These are phyloP conservation scores for Meyerozyma carpophila DNA, from an alignment of 1,139 yeast genomes.

Conservation along the genomic window DNA sequence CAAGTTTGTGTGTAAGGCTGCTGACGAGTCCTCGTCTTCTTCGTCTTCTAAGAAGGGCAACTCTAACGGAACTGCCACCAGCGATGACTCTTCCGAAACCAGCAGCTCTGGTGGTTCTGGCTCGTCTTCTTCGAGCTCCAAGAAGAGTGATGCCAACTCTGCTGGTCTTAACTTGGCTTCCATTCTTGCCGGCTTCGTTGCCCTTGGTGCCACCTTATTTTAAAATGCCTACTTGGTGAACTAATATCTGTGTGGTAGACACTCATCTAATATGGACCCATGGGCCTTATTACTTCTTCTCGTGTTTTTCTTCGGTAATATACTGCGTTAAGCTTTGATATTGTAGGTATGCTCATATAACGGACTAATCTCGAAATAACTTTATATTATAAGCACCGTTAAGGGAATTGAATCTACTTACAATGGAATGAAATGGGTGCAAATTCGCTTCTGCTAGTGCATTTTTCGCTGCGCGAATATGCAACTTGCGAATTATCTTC, in stretches of 20 bases:
- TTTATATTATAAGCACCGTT: too few species aligned
- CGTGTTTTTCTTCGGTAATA: neutral
- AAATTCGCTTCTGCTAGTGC: too few species aligned
- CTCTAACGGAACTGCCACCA: constrained; percentile 18
- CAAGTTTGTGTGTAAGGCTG: constrained; percentile 77
- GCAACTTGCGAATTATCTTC: too few species aligned
- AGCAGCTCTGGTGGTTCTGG: constrained; percentile 20
- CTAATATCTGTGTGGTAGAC: constrained; percentile 1
- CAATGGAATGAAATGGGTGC: too few species aligned
- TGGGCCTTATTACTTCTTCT: neutral
- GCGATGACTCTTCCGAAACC: constrained; percentile 21
- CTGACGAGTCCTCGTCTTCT: constrained; percentile 51
- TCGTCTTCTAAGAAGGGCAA: constrained; percentile 37
- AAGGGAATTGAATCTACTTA: too few species aligned
- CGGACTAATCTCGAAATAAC: too few species aligned
- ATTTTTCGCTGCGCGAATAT: too few species aligned
- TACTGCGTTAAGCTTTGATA: neutral
- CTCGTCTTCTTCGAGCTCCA: constrained; percentile 18
- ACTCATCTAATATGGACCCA: neutral
- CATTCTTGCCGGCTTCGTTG: constrained; percentile 55
- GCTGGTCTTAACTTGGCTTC: constrained; percentile 41
- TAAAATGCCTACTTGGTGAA: constrained; percentile 22
- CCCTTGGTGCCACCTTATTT: constrained; percentile 59
- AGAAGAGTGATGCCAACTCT: constrained; percentile 25
- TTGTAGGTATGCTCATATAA: too few species aligned